Conservation (phyloP, 345 rosid species). For the Brassica juncea region DNA sequence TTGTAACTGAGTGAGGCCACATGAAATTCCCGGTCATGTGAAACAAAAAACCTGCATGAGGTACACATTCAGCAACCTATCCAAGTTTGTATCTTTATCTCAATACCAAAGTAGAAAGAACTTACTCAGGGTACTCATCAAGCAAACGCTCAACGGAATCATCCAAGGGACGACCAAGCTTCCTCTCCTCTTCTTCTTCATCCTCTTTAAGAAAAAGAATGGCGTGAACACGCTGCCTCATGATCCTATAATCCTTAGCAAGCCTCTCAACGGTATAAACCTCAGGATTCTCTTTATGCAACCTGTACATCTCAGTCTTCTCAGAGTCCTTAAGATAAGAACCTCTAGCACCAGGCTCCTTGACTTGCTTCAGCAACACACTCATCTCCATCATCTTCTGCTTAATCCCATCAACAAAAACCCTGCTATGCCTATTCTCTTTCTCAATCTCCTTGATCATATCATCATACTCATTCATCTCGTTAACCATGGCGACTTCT, state of each 20-base stretch:
- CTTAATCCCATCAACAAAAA: constrained; percentile 60
- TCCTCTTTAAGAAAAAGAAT: constrained; percentile 91
- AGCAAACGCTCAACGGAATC: constrained; percentile 88
- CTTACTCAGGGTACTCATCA: constrained; percentile 88
- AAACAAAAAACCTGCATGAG: constrained; percentile 64
- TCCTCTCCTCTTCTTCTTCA: constrained; percentile 92
- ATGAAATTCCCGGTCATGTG: constrained; percentile 95
- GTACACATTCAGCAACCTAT: neutral
- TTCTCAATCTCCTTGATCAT: constrained; percentile 47
- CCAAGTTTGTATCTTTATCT: neutral
- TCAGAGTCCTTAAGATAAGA: constrained; percentile 86
- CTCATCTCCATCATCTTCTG: constrained; percentile 55
- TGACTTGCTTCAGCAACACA: constrained; percentile 70
- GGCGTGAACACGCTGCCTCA: constrained; percentile 97
- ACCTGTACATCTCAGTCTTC: constrained; percentile 93
- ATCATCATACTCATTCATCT: constrained; percentile 58
- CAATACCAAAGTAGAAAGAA: neutral
- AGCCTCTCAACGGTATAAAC: constrained; percentile 75
- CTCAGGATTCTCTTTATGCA: constrained; percentile 85
- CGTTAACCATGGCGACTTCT: constrained; percentile 34
- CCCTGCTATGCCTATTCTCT: constrained; percentile 50
- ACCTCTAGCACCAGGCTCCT: constrained; percentile 91
- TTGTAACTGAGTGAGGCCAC: constrained; percentile 90
- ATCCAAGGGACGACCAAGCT: constrained; percentile 80
- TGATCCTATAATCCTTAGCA: constrained; percentile 88